A percentile compares a stretch with the other conserved stretches of the same genome.
These are phyloP conservation scores for Pleurostoma richardsiae DNA, from an alignment of 2,329 filamentous ascomycete genomes.

Conservation along the genomic window DNA sequence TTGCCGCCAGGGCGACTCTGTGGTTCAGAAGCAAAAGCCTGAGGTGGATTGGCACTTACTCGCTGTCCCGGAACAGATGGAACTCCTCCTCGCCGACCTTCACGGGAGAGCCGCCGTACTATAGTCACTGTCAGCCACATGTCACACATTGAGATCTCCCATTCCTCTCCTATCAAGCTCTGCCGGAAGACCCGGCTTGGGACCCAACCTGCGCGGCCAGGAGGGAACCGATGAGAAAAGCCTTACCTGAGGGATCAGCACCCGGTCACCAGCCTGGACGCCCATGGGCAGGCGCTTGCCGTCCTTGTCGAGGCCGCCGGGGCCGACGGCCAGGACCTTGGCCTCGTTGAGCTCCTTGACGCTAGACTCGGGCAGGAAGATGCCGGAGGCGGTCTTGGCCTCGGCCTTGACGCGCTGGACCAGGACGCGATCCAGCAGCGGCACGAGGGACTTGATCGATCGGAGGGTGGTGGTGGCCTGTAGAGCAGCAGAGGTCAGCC, in stretches of 20 bases:
- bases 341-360: conserved; percentile 99
- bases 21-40: background rate
- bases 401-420: conserved; percentile 98
- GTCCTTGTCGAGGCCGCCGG: conserved; percentile 80
- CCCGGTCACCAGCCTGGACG: conserved; percentile 79
- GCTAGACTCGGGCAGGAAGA: conserved; percentile 94
- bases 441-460: conserved; percentile 90
- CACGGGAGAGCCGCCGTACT: conserved; percentile 92
- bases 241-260: conserved; percentile 89
- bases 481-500: no score
- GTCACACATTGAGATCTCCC: conserved; percentile 4
- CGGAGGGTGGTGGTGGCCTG: conserved; percentile 65
- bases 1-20: background rate
- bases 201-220: no score
- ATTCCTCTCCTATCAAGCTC: background rate
- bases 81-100: conserved; percentile 98
- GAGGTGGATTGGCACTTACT: conserved; percentile 59
- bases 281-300: conserved; percentile 84
- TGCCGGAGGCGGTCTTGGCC: conserved; percentile 90
- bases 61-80: conserved; percentile 92
- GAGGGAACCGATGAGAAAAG: background rate
- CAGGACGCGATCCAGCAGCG: conserved; percentile 93
- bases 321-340: conserved; percentile 91
- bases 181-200: no score
- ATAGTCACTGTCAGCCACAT: conserved; percentile 17